phyloP scores from a whole-genome alignment of 164 flowering plant species.

The Vitis rupestris region DNA sequence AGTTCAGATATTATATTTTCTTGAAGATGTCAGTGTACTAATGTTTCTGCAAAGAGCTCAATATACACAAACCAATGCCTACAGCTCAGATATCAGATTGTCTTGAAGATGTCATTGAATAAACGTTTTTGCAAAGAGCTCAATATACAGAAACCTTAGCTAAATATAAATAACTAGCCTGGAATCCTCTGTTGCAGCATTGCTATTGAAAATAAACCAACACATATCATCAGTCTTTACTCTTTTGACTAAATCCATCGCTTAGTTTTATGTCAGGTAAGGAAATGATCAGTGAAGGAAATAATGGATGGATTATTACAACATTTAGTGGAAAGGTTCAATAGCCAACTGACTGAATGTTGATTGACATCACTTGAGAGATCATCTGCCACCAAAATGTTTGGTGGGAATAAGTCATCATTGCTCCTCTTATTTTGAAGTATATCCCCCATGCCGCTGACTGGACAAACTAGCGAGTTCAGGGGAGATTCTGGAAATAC shows the following conservation, averaged over 20 bases:
- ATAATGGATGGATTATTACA: neutral
- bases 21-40: neutral
- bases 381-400: conserved; percentile 24
- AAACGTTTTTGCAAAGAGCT: conserved; percentile 5
- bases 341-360: conserved; percentile 36
- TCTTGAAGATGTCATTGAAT: neutral
- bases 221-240: neutral
- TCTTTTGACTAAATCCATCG: neutral
- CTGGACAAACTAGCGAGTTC: conserved; percentile 44
- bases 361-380: conserved; percentile 33
- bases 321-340: neutral
- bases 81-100: conserved; percentile 21
- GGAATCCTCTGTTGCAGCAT: conserved; percentile 50
- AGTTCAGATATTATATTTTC: conserved; percentile 13
- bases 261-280: neutral
- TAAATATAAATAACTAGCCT: conserved; percentile 56
- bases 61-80: conserved; percentile 59
- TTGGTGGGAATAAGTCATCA: conserved; percentile 30
- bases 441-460: conserved; percentile 37
- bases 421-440: conserved; percentile 34
- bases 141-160: conserved; percentile 50
- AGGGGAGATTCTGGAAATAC: conserved; percentile 53
- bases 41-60: conserved; percentile 6
- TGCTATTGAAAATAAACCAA: conserved; percentile 27
- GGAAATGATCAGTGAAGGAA: neutral